phyloP scores from a whole-genome alignment of 805 yeast genomes.

The Candida glaebosa region DNA sequence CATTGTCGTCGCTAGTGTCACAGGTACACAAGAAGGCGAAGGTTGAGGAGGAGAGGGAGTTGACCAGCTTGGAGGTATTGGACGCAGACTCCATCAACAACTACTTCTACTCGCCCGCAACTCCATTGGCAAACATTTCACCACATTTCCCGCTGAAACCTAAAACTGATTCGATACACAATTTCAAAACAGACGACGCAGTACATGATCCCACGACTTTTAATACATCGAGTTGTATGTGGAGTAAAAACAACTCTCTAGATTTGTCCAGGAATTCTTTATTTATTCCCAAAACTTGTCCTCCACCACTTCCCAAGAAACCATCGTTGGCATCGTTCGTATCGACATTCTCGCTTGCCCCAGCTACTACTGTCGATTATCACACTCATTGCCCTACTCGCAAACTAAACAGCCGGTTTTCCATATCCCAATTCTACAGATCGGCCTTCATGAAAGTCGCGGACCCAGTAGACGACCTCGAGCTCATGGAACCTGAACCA shows the following conservation, averaged over 20 bases:
- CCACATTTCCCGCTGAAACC: background rate
- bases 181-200: background rate
- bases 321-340: no score
- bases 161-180: background rate
- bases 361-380: no score
- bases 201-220: background rate
- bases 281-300: no score
- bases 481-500: background rate
- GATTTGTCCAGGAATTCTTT: no score
- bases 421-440: no score
- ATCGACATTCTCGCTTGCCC: no score
- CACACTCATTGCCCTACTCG: no score
- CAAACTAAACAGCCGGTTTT: no score
- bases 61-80: conserved; percentile 3
- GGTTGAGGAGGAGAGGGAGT: background rate
- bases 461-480: background rate
- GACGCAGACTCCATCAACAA: background rate
- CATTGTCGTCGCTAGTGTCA: background rate
- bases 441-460: no score
- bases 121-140: background rate
- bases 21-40: background rate
- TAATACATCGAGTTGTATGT: no score
- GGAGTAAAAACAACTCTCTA: no score
- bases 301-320: no score
- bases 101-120: background rate